Percentiles rank a stretch among this genome's conserved stretches.
Conservation (phyloP, 805 yeast species). For the Lipomyces anomalus region DNA sequence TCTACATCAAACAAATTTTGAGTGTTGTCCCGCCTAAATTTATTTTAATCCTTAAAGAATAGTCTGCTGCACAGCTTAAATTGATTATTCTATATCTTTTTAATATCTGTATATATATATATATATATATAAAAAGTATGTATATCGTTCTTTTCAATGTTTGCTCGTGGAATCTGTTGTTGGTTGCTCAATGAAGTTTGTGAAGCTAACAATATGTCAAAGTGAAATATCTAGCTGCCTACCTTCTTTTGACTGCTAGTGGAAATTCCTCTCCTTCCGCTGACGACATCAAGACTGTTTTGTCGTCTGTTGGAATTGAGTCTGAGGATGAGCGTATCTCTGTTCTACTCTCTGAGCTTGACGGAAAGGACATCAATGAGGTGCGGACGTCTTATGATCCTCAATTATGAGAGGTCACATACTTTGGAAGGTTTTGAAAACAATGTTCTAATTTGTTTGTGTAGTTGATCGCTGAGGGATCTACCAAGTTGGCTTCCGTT, state of each 20-base stretch:
- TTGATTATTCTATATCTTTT: constrained; percentile 56
- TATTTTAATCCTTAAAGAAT: constrained; percentile 50
- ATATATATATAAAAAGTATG: background rate
- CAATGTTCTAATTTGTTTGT: background rate
- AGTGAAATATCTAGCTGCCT: constrained; percentile 99
- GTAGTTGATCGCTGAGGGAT: constrained; percentile 82
- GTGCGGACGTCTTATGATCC: constrained; percentile 7
- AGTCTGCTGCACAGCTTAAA: constrained; percentile 77
- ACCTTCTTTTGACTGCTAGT: constrained; percentile 95
- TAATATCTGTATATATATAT: too few relatives aligned
- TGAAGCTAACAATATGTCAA: constrained; percentile 1
- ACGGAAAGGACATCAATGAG: constrained; percentile 86
- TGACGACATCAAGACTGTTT: constrained; percentile 78
- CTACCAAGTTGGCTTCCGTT: constrained; percentile 92
- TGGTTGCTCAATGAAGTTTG: background rate
- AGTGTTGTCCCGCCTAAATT: constrained; percentile 6
- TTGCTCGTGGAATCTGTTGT: background rate
- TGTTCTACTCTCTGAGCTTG: constrained; percentile 73
- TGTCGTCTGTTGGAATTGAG: constrained; percentile 94
- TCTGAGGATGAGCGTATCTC: constrained; percentile 84
- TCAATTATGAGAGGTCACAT: background rate
- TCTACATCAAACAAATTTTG: too few relatives aligned
- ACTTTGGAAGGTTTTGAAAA: background rate
- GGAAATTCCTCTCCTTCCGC: constrained; percentile 94
- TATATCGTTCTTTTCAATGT: background rate